These are phyloP conservation scores for Magnolia sinica DNA, from an alignment of 164 flowering plant genomes.

Conservation along the genomic window DNA sequence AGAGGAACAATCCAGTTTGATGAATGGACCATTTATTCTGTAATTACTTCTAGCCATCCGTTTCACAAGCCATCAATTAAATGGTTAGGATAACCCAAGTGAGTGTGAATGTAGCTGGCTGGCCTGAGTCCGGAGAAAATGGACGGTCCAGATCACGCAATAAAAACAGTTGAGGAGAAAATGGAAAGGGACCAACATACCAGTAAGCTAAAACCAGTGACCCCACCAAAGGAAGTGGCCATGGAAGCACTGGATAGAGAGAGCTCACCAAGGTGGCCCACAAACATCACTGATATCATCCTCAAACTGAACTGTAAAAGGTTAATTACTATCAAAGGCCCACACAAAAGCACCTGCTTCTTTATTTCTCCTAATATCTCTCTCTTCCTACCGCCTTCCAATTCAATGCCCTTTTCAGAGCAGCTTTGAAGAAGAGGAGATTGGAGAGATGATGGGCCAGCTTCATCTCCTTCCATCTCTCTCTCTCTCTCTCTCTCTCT, in stretches of 20 bases:
- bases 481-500: not conserved
- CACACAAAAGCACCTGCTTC: slow-evolving; percentile 62
- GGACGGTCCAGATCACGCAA: not conserved
- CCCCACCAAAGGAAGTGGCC: slow-evolving; percentile 69
- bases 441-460: not conserved
- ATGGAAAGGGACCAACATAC: slow-evolving; percentile 27
- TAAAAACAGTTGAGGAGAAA: not conserved
- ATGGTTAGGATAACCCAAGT: too few relatives aligned
- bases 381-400: not conserved
- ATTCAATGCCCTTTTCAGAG: not conserved
- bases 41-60: too few relatives aligned
- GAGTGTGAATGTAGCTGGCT: too few relatives aligned
- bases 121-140: not conserved
- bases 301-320: slow-evolving; percentile 43
- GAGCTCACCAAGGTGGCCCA: slow-evolving; percentile 72
- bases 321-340: slow-evolving; percentile 46
- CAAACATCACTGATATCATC: slow-evolving; percentile 66
- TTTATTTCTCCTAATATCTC: slow-evolving; percentile 41
- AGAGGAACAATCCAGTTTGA: too few relatives aligned
- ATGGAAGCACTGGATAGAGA: slow-evolving; percentile 67
- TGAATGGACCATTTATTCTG: too few relatives aligned
- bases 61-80: too few relatives aligned
- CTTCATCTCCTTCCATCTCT: slow-evolving; percentile 5
- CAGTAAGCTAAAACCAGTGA: slow-evolving; percentile 69
- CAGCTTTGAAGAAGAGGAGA: not conserved